A percentile compares a stretch with the other conserved stretches of the same genome.
Conservation (phyloP, 2,329 filamentous ascomycete species). For the Cytospora chrysosperma region DNA sequence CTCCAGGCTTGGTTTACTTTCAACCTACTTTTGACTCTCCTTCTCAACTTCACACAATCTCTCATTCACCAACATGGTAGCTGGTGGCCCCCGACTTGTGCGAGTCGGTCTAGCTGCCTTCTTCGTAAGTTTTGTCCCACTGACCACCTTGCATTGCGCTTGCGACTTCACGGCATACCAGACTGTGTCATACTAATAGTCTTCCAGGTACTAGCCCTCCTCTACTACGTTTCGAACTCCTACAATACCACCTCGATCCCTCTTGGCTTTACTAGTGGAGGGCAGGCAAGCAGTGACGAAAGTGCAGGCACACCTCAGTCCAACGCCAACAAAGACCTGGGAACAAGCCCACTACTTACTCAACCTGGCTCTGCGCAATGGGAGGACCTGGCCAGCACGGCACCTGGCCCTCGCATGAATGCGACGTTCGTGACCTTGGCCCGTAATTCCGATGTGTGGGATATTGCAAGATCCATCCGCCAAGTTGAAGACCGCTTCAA, state of each 20-base stretch:
- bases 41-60: conserved; percentile 7
- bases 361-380: conserved; percentile 49
- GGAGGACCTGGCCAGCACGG: conserved; percentile 51
- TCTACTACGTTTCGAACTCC: conserved; percentile 76
- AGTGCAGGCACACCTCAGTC: conserved; percentile 28
- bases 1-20: conserved; percentile 17
- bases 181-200: conserved; percentile 23
- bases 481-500: conserved; percentile 99
- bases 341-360: conserved; percentile 49
- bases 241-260: conserved; percentile 46
- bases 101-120: conserved; percentile 78
- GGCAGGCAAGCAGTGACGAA: conserved; percentile 25
- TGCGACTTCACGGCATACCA: conserved; percentile 23
- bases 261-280: conserved; percentile 43
- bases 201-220: conserved; percentile 61
- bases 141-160: conserved; percentile 19
- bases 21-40: not conserved
- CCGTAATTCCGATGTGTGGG: conserved; percentile 92
- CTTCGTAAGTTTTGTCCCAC: conserved; percentile 60
- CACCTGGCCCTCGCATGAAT: conserved; percentile 78
- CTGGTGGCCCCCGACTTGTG: conserved; percentile 71
- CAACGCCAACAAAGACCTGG: conserved; percentile 34
- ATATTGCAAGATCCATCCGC: conserved; percentile 92
- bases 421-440: conserved; percentile 96
- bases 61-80: conserved; percentile 50